These are phyloP conservation scores for Draba incana DNA, from an alignment of 345 rosid species.

Conservation along the genomic window DNA sequence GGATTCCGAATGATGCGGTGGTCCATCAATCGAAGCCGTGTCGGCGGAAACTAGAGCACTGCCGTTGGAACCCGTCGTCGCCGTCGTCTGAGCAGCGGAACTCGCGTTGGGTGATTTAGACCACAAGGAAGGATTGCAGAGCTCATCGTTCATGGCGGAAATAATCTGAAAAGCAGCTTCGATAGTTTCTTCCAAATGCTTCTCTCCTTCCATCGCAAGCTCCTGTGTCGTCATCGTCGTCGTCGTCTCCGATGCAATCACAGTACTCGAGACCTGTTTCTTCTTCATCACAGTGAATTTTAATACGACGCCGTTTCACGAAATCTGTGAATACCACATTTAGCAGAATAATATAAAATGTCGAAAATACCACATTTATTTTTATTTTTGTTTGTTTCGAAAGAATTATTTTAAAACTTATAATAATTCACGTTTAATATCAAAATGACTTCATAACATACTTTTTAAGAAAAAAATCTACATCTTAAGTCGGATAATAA, in stretches of 20 bases:
- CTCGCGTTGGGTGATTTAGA: slow-evolving; percentile 51
- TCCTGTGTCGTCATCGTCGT: slow-evolving; percentile 69
- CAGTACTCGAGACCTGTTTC: slow-evolving; percentile 25
- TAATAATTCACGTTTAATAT: too few species aligned
- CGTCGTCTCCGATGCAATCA: slow-evolving; percentile 27
- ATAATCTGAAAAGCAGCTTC: slow-evolving; percentile 85
- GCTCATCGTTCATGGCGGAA: slow-evolving; percentile 93
- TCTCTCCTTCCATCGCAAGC: slow-evolving; percentile 86
- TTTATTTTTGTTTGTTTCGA: too few species aligned
- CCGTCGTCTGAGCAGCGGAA: slow-evolving; percentile 21
- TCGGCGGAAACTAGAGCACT: slow-evolving; percentile 44
- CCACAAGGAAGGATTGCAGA: slow-evolving; percentile 88
- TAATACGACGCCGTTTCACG: neutral
- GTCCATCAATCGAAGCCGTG: slow-evolving; percentile 54
- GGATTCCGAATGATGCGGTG: slow-evolving; percentile 51
- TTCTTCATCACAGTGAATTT: slow-evolving; percentile 35
- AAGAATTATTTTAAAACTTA: too few species aligned
- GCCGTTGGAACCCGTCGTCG: slow-evolving; percentile 38
- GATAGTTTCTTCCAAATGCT: slow-evolving; percentile 84
- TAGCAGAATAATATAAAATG: too few species aligned
- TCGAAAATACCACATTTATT: too few species aligned
- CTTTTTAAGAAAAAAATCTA: too few species aligned
- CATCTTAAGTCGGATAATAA: too few species aligned
- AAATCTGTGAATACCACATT: too few species aligned
- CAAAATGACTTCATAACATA: too few species aligned